These are phyloP conservation scores for Naganishia onofrii DNA, from an alignment of 768 basidiomycete species.

Conservation along the genomic window DNA sequence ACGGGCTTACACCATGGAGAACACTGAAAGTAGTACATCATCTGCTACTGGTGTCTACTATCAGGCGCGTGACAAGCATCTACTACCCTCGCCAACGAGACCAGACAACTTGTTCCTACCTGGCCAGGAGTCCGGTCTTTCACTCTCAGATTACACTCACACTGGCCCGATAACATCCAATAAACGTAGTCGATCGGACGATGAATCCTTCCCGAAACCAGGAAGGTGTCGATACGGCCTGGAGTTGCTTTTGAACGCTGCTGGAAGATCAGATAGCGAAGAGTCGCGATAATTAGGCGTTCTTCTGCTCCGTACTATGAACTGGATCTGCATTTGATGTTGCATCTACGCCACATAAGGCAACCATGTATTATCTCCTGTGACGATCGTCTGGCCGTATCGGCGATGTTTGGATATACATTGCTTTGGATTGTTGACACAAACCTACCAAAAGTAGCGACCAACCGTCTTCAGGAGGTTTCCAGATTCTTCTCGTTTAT, in stretches of 20 bases:
- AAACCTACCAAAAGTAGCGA: no score
- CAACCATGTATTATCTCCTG: neutral
- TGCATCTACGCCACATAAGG: neutral
- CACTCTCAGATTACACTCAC: neutral
- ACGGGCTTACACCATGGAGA: slow-evolving; percentile 8
- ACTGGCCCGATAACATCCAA: neutral
- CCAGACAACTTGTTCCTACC: neutral
- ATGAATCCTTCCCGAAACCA: neutral
- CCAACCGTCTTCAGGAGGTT: no score
- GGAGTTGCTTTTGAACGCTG: slow-evolving; percentile 31
- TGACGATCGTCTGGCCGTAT: no score
- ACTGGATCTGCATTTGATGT: neutral
- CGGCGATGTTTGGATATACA: no score
- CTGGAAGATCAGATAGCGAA: slow-evolving; percentile 18
- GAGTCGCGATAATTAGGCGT: neutral
- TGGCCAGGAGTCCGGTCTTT: neutral
- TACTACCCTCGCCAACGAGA: slow-evolving; percentile 2
- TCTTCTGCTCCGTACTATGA: neutral
- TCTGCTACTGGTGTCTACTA: slow-evolving; percentile 4
- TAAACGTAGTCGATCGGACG: neutral
- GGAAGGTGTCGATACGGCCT: slow-evolving; percentile 16
- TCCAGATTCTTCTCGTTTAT: no score
- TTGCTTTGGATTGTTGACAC: no score
- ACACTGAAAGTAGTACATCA: neutral
- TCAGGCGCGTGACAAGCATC: slow-evolving; percentile 16